Evolutionary conservation across 2,329 filamentous ascomycete species (phyloP).

Genomic region (Beauveria medogensis): DNA sequence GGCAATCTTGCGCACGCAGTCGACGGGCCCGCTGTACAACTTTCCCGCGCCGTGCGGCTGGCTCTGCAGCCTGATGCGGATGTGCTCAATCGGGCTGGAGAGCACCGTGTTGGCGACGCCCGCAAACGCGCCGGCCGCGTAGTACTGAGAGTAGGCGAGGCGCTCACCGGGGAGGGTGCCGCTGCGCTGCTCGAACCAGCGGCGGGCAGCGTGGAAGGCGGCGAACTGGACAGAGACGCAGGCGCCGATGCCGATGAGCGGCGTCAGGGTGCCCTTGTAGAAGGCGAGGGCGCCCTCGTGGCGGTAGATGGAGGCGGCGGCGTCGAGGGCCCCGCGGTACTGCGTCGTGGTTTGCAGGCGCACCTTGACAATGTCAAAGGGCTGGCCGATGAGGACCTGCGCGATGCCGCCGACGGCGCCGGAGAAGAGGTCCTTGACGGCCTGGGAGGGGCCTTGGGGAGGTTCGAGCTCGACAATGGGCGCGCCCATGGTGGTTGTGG

Average conservation of each 20-base stretch:
- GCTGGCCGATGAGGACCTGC: conserved; percentile 79
- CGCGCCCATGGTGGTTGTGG: conserved; percentile 26
- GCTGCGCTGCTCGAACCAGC: conserved; percentile 74
- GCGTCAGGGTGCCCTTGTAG: conserved; percentile 97
- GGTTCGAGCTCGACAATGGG: conserved; percentile 28
- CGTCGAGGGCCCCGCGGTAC: conserved; percentile 72
- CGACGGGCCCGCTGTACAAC: conserved; percentile 76
- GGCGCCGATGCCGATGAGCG: conserved; percentile 89
- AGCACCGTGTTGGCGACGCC: conserved; percentile 83
- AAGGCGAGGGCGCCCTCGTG: conserved; percentile 86
- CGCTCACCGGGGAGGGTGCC: conserved; percentile 44
- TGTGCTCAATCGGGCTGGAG: conserved; percentile 90
- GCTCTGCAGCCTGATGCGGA: conserved; percentile 90
- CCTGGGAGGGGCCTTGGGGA: conserved; percentile 41
- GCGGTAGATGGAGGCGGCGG: conserved; percentile 74
- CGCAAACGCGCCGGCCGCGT: conserved; percentile 81
- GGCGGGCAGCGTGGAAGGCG: conserved; percentile 86
- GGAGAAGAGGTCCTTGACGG: conserved; percentile 82
- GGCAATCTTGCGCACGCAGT: conserved; percentile 82
- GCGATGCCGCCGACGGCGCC: conserved; percentile 88
- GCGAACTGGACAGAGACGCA: conserved; percentile 99
- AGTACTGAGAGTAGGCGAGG: conserved; percentile 81
- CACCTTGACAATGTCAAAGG: conserved; percentile 93
- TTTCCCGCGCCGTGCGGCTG: conserved; percentile 78
- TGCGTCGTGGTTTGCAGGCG: conserved; percentile 82